Percentiles rank a stretch among this genome's conserved stretches.
Evolutionary conservation across 441 rosid species (phyloP).

Genomic region (Manihot esculenta): DNA sequence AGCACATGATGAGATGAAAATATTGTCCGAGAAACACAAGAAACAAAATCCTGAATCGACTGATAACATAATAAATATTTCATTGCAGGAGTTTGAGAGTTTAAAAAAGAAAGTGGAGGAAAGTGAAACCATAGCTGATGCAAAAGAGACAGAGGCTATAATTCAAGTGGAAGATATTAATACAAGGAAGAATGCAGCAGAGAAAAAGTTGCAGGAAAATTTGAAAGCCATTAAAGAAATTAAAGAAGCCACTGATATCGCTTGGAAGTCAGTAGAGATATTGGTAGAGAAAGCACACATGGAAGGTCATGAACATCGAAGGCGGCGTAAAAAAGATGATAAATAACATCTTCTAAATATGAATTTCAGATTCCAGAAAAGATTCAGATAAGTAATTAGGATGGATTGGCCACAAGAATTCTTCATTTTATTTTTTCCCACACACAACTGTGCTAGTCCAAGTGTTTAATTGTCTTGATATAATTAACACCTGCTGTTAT

Average conservation of each 20-base stretch:
- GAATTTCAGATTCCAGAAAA: too few relatives aligned
- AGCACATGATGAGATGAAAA: conserved; percentile 50
- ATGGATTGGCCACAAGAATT: too few relatives aligned
- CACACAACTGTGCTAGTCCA: too few relatives aligned
- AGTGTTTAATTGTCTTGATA: too few relatives aligned
- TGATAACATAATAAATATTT: conserved; percentile 44
- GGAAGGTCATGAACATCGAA: conserved; percentile 54
- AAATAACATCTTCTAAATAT: too few relatives aligned
- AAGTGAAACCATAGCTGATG: conserved; percentile 35
- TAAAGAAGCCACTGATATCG: conserved; percentile 61
- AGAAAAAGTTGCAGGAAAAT: conserved; percentile 43
- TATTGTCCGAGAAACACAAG: conserved; percentile 37
- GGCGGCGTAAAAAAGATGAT: conserved; percentile 49
- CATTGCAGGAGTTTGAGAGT: conserved; percentile 50
- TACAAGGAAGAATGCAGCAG: conserved; percentile 37
- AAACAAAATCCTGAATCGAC: conserved; percentile 21
- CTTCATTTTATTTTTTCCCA: too few relatives aligned
- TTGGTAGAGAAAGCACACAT: conserved; percentile 64
- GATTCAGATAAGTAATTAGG: too few relatives aligned
- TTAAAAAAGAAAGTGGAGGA: conserved; percentile 55
- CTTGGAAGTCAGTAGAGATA: conserved; percentile 63
- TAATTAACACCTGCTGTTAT: too few relatives aligned
- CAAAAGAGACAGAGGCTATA: conserved; percentile 44
- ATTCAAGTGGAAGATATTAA: conserved; percentile 50
- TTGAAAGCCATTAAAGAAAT: conserved; percentile 63